Evolutionary conservation across 208 protist species (phyloP).

Genomic region (Trypanosomatidae sp.): DNA sequence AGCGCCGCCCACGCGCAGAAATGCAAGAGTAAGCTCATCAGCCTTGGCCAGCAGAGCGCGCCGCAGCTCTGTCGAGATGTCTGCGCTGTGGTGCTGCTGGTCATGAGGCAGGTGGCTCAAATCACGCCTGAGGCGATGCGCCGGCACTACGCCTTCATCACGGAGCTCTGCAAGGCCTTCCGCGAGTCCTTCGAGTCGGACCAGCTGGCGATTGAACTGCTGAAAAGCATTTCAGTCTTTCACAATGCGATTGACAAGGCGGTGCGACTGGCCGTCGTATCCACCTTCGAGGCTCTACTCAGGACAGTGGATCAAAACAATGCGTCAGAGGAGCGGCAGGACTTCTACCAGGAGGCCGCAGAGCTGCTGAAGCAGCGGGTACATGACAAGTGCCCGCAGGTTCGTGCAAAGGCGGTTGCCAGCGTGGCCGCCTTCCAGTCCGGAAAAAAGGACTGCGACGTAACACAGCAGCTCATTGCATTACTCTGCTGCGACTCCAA

Average conservation of each 20-base stretch:
- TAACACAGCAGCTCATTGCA: constrained; percentile 84
- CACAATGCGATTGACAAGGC: constrained; percentile 86
- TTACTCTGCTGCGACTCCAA: constrained; percentile 77
- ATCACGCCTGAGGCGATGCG: constrained; percentile 70
- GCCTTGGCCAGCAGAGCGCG: constrained; percentile 3
- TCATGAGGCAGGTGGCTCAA: constrained; percentile 74
- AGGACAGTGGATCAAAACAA: constrained; percentile 79
- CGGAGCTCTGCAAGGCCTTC: constrained; percentile 61
- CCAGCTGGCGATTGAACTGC: constrained; percentile 55
- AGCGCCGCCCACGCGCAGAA: constrained; percentile 71
- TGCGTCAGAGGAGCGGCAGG: constrained; percentile 76
- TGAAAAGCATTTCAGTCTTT: constrained; percentile 54
- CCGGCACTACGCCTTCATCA: constrained; percentile 80
- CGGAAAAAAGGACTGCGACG: constrained; percentile 81
- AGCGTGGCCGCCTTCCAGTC: constrained; percentile 79
- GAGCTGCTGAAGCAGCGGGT: constrained; percentile 81
- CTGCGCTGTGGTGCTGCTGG: constrained; percentile 56
- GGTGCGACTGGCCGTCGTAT: constrained; percentile 79
- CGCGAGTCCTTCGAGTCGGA: constrained; percentile 60
- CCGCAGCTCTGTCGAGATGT: constrained; percentile 33
- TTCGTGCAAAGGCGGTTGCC: constrained; percentile 71
- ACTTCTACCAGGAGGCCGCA: constrained; percentile 78
- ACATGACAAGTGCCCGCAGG: constrained; percentile 73
- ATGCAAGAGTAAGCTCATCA: constrained; percentile 59
- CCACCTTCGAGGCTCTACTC: constrained; percentile 68